Base-by-base conservation (phyloP, 1,284 basidiomycete species). In the Paramarasmius palmivorus region DNA sequence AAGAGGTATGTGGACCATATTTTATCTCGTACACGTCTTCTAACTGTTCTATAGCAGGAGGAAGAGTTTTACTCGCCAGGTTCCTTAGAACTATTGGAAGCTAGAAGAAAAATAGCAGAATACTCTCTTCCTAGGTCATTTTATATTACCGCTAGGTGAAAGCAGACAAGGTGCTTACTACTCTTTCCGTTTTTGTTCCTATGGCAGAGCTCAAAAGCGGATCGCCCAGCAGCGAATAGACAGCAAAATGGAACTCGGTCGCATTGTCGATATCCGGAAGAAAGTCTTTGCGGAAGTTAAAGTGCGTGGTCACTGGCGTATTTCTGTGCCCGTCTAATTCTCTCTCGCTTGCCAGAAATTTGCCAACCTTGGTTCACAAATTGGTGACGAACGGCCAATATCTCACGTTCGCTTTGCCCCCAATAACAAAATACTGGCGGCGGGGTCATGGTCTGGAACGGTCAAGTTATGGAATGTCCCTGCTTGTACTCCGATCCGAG, bases 61-160 rank as follows among this genome's bases (percentile, higher is more conserved):
- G 95, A 97, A 67, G 97, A 99, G 67, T 99, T 99, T 74, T 99
- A 95, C 70, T 92, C 96, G 3, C 91, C 93, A 55, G 96, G 96
- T 2, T 84, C 92, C 1, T 74, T 93, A 8, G 91, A 90, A 59
- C 81, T 99, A 49, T 77, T 98, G 39, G 82, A 90, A 63, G 87
- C 95, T 46, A 81, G 97, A 57, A 80, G 89, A 65, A 81, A 78
- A 59, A 85, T 99, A 62, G 95, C 95, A 50, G 88, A 91, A 68
- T 98, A 88, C 73, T 98, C 96, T 62, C 80, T 99, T 57, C 87
- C 88, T 70, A 92, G 92, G 93, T 95, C 79, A 82, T 80, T 77
- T 82, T 81, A 73, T 74, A 66, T 77, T 81, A 68, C 70, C 69
- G 65, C 73, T 73, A 72, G 76, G 75, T 73, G 58, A 68, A 67